Percentiles rank a stretch among this genome's conserved stretches.
Evolutionary conservation across 306 rosid species (phyloP).

Genomic region (Amphicarpaea edgeworthii): DNA sequence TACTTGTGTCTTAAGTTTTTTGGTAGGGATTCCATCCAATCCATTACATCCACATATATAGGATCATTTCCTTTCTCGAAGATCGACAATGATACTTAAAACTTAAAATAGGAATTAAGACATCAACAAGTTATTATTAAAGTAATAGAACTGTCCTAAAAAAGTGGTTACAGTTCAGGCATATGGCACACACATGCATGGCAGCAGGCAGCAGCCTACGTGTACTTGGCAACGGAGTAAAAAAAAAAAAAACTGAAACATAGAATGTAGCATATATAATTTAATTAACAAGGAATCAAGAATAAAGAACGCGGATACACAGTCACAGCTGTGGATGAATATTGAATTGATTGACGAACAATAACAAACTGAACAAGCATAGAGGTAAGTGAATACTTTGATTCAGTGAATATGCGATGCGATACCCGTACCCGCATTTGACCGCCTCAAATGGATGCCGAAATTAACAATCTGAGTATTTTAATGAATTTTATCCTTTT

Average conservation of each 20-base stretch:
- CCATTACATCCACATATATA: not conserved
- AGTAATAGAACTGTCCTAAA: not conserved
- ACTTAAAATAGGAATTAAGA: not conserved
- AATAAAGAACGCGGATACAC: not conserved
- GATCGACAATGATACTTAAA: not conserved
- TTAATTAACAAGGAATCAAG: not conserved
- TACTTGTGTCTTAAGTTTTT: not conserved
- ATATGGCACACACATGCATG: not conserved
- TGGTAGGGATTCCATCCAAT: not conserved
- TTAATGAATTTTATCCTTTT: no score
- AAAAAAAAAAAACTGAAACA: not conserved
- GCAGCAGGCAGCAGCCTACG: not conserved
- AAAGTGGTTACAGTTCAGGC: not conserved
- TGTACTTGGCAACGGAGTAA: not conserved
- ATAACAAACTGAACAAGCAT: not conserved
- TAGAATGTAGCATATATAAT: no score
- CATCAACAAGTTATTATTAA: not conserved
- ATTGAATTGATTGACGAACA: not conserved
- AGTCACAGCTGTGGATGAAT: not conserved
- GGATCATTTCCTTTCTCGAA: not conserved
- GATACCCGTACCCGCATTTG: no score
- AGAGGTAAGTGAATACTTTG: no score
- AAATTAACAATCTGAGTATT: no score
- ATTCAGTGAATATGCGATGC: no score
- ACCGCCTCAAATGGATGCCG: no score